These are phyloP conservation scores for Plectranthus barbatus DNA, from an alignment of 257 asterid species.

Conservation along the genomic window DNA sequence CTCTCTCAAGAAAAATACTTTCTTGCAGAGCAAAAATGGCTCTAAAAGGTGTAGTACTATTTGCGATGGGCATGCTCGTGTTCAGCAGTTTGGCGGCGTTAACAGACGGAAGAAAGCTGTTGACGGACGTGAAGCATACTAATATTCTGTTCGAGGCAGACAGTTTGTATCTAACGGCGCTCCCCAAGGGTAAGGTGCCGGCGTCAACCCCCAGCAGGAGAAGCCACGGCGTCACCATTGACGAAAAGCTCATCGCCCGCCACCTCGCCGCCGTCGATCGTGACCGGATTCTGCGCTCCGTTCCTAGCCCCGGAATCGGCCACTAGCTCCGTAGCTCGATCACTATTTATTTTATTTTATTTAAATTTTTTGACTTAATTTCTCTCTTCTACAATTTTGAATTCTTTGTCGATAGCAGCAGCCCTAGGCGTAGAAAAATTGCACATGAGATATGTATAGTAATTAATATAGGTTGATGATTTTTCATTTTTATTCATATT, in stretches of 20 bases:
- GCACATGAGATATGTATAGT: too few relatives aligned
- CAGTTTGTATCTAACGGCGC: slow-evolving; percentile 26
- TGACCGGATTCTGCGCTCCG: slow-evolving; percentile 50
- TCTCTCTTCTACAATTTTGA: slow-evolving; percentile 10
- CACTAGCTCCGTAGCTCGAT: slow-evolving; percentile 45
- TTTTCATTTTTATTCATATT: background rate
- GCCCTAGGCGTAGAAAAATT: too few relatives aligned
- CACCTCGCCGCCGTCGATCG: slow-evolving; percentile 47
- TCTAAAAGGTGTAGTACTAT: too few relatives aligned
- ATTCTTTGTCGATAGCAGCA: slow-evolving; percentile 12
- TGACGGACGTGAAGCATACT: background rate
- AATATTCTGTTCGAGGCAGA: slow-evolving; percentile 12
- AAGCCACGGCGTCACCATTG: too few relatives aligned
- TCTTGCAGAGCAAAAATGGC: too few relatives aligned
- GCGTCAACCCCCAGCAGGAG: slow-evolving; percentile 45
- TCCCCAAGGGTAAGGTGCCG: slow-evolving; percentile 51
- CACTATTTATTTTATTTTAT: too few relatives aligned
- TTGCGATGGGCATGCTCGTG: too few relatives aligned
- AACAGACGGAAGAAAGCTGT: slow-evolving; percentile 38
- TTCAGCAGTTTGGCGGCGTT: too few relatives aligned
- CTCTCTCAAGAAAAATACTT: too few relatives aligned
- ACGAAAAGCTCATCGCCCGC: too few relatives aligned
- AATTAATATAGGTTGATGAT: too few relatives aligned
- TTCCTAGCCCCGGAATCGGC: too few relatives aligned
- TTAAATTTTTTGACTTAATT: background rate